Conservation (phyloP, 192 early-diverging fungal genomes). For the Backusella parvicylindrica region DNA sequence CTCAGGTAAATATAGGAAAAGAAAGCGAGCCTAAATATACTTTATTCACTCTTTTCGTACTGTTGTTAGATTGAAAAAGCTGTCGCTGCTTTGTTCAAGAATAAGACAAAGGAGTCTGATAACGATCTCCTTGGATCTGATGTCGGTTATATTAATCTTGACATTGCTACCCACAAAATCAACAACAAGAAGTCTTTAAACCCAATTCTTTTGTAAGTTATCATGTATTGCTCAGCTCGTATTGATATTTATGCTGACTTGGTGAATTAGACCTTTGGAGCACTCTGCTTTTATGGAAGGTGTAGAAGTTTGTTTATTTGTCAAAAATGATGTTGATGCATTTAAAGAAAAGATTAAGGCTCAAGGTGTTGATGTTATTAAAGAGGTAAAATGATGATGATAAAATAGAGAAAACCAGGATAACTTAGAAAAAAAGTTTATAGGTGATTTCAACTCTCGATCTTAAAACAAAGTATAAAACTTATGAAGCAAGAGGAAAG, state of each 20-base stretch:
- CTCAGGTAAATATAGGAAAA: neutral
- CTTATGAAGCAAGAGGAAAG: conserved; percentile 80
- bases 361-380: conserved; percentile 54
- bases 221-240: neutral
- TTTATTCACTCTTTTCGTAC: neutral
- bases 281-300: conserved; percentile 55
- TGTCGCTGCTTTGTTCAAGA: conserved; percentile 21
- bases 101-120: neutral
- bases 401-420: neutral
- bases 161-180: conserved; percentile 21
- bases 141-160: neutral
- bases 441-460: conserved; percentile 73
- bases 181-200: conserved; percentile 1
- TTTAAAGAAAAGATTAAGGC: conserved; percentile 65
- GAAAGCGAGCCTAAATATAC: neutral
- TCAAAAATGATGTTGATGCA: conserved; percentile 77
- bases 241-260: neutral
- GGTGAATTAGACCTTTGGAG: conserved; percentile 55
- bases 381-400: conserved; percentile 44
- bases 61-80: conserved; percentile 17
- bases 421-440: conserved; percentile 24
- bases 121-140: conserved; percentile 21
- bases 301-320: conserved; percentile 85
- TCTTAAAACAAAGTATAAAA: conserved; percentile 74
- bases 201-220: conserved; percentile 19